phyloP scores from a whole-genome alignment of 305 asterid species.

The Fraxinus xanthoxyloides region DNA sequence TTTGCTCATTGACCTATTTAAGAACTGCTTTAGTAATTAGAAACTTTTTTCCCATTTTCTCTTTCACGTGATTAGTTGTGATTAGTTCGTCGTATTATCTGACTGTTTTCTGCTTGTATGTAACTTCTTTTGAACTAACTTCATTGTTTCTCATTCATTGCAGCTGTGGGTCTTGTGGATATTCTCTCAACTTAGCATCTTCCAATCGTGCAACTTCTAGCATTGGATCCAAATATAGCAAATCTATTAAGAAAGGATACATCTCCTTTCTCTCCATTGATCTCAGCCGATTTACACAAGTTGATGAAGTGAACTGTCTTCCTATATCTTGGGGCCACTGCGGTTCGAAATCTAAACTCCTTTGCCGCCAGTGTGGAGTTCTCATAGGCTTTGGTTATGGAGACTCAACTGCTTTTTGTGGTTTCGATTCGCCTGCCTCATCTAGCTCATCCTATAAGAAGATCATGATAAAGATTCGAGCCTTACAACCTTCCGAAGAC shows the following conservation, averaged over 20 bases:
- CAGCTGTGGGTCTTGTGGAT: conserved; percentile 90
- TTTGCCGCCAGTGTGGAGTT: conserved; percentile 72
- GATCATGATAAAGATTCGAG: conserved; percentile 54
- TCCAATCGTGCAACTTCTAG: conserved; percentile 54
- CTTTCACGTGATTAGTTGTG: background rate
- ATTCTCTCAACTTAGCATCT: conserved; percentile 61
- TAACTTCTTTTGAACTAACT: conserved; percentile 11
- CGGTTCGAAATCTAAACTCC: conserved; percentile 61
- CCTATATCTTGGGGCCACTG: conserved; percentile 57
- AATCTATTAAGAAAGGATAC: conserved; percentile 55
- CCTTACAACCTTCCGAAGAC: conserved; percentile 61
- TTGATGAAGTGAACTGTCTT: conserved; percentile 59
- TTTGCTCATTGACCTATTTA: background rate
- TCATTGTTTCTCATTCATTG: conserved; percentile 15
- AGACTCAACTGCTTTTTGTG: conserved; percentile 57
- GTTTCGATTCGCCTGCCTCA: conserved; percentile 56
- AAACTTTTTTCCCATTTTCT: background rate
- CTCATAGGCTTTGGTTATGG: conserved; percentile 69
- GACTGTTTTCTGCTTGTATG: background rate
- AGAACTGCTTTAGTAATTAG: background rate
- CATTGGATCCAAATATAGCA: conserved; percentile 51
- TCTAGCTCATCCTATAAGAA: conserved; percentile 57
- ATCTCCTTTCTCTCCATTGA: conserved; percentile 60
- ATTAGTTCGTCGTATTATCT: background rate
- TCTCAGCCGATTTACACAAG: conserved; percentile 79